These are phyloP conservation scores for Physaria fendleri DNA, from an alignment of 345 rosid species.

Conservation along the genomic window DNA sequence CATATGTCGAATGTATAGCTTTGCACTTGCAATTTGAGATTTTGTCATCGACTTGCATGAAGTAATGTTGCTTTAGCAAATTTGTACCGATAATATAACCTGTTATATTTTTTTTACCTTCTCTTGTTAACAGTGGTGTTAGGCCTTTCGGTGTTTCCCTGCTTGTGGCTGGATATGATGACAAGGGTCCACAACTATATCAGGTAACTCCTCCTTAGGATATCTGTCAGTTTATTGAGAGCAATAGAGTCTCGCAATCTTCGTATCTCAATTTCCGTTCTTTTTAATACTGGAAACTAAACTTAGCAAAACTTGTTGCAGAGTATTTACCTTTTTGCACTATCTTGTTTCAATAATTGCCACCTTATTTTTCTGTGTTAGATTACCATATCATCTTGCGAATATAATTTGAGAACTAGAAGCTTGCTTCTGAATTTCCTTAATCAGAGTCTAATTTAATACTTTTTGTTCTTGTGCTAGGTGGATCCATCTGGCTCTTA, in stretches of 20 bases:
- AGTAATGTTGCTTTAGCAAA: background rate
- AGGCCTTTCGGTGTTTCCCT: constrained; percentile 97
- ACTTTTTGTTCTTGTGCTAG: too few relatives aligned
- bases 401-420: background rate
- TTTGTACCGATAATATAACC: background rate
- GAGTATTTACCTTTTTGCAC: background rate
- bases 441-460: too few relatives aligned
- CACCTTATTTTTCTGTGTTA: background rate
- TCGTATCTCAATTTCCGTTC: background rate
- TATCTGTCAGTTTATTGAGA: too few relatives aligned
- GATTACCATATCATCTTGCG: background rate
- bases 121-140: constrained; percentile 52
- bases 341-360: background rate
- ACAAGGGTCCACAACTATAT: constrained; percentile 90
- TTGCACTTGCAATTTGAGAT: too few relatives aligned
- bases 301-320: background rate
- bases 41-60: constrained; percentile 1
- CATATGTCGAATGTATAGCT: background rate
- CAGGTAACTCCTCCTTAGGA: constrained; percentile 61
- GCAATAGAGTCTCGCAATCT: too few relatives aligned
- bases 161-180: constrained; percentile 90
- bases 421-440: background rate
- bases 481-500: constrained; percentile 99
- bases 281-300: background rate
- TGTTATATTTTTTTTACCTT: background rate